Evolutionary conservation across 495 filamentous ascomycete genomes (phyloP).

Genomic region (Cercophora samala): DNA sequence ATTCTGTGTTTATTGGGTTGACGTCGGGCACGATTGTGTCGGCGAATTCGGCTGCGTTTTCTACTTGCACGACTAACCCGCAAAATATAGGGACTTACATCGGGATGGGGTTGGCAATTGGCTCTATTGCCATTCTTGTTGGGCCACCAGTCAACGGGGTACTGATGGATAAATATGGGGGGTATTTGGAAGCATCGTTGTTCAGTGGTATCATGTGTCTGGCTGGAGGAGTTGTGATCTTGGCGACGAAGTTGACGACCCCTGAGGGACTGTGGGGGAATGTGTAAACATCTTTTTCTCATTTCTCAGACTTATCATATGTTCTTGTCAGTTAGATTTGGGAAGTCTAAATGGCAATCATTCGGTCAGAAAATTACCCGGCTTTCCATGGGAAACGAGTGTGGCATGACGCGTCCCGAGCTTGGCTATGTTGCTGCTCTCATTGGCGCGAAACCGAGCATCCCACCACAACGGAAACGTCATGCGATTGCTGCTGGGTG

Average conservation of each 20-base stretch:
- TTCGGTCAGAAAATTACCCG: not conserved
- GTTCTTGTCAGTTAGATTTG: not conserved
- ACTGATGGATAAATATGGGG: slow-evolving; percentile 41
- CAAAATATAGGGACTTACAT: slow-evolving; percentile 53
- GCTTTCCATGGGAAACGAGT: not conserved
- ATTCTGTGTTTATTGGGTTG: slow-evolving; percentile 38
- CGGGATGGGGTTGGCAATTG: slow-evolving; percentile 50
- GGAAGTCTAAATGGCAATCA: not conserved
- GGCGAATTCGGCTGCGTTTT: slow-evolving; percentile 42
- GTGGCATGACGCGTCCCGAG: not conserved
- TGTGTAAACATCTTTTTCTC: slow-evolving; percentile 3
- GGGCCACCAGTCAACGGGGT: slow-evolving; percentile 54
- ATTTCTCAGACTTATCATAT: not conserved
- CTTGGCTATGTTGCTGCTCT: not conserved
- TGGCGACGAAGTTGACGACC: slow-evolving; percentile 33
- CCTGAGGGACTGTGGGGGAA: slow-evolving; percentile 33
- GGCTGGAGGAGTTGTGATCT: slow-evolving; percentile 26
- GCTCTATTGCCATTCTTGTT: slow-evolving; percentile 44
- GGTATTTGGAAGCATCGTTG: slow-evolving; percentile 41
- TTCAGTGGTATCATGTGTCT: slow-evolving; percentile 49
- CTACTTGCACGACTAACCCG: slow-evolving; percentile 39
- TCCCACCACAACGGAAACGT: not conserved
- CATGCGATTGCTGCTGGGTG: not conserved
- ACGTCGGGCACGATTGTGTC: slow-evolving; percentile 47
- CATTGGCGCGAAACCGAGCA: not conserved